Conservation (phyloP, 2,329 filamentous ascomycete genomes). For the Trichoderma oligosporum region DNA sequence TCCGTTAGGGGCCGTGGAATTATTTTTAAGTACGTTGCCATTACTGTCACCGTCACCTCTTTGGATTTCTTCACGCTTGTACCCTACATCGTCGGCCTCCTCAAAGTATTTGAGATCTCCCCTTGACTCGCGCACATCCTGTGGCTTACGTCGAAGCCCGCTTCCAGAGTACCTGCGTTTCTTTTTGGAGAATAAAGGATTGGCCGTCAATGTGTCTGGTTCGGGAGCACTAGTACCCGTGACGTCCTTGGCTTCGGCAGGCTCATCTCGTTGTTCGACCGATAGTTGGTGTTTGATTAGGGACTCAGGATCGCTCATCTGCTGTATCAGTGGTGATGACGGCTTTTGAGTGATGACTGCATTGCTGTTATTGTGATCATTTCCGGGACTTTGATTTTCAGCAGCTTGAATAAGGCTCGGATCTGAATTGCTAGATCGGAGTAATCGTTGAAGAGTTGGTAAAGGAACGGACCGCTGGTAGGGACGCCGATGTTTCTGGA, state of each 20-base stretch:
- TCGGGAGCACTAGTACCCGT: constrained; percentile 64
- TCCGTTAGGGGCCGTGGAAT: neutral
- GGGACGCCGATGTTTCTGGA: constrained; percentile 70
- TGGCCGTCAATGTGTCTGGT: constrained; percentile 50
- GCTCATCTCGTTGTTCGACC: constrained; percentile 36
- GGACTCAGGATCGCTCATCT: constrained; percentile 33
- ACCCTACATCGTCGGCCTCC: constrained; percentile 79
- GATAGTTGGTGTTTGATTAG: constrained; percentile 27
- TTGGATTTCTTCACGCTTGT: constrained; percentile 51
- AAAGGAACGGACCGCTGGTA: constrained; percentile 63
- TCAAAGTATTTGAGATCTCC: constrained; percentile 89
- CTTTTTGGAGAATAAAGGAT: constrained; percentile 41
- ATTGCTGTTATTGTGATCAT: constrained; percentile 1
- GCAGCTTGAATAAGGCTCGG: constrained; percentile 32
- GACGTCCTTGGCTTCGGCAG: constrained; percentile 48
- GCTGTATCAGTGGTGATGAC: constrained; percentile 3
- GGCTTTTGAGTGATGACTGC: neutral
- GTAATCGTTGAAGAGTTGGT: constrained; percentile 43
- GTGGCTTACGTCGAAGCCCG: constrained; percentile 69
- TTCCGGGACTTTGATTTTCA: constrained; percentile 7
- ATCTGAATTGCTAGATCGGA: constrained; percentile 40
- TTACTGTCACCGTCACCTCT: neutral
- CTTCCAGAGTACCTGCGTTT: constrained; percentile 83
- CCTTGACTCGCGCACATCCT: constrained; percentile 65
- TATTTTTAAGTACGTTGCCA: neutral